Conservation (phyloP, 768 basidiomycete species). For the Mycena kentingensis region DNA sequence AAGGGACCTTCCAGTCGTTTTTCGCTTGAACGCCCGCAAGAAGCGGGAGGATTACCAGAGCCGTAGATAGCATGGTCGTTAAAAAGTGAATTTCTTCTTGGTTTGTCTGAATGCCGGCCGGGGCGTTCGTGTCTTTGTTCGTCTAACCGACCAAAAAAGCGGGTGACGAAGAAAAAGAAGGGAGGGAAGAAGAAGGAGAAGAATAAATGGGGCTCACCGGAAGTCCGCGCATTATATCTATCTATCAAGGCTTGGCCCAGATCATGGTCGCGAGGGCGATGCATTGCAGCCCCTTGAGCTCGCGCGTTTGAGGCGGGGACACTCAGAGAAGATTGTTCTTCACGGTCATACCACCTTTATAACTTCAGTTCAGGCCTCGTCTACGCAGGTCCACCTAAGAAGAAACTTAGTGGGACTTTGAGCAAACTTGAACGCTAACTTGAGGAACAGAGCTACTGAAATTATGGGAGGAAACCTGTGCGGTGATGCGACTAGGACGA, state of each 20-base stretch:
- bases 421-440: no score
- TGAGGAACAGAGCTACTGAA: no score
- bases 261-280: neutral
- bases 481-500: no score
- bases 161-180: conserved; percentile 2
- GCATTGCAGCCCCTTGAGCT: no score
- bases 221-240: neutral
- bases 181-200: neutral
- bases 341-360: no score
- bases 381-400: no score
- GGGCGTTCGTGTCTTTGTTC: conserved; percentile 1
- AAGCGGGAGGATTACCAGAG: neutral
- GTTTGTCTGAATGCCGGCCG: neutral
- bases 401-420: no score
- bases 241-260: neutral
- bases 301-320: no score
- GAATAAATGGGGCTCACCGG: neutral
- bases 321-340: no score
- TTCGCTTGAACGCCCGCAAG: conserved; percentile 4
- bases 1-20: conserved; percentile 20
- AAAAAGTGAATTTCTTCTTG: neutral
- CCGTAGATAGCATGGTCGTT: conserved; percentile 3
- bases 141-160: neutral
- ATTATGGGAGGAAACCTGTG: no score
- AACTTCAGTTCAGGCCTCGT: no score